A percentile compares a stretch with the other conserved stretches of the same genome.
Evolutionary conservation across 495 filamentous ascomycete species (phyloP).

Genomic region (Podospora pseudopauciseta): DNA sequence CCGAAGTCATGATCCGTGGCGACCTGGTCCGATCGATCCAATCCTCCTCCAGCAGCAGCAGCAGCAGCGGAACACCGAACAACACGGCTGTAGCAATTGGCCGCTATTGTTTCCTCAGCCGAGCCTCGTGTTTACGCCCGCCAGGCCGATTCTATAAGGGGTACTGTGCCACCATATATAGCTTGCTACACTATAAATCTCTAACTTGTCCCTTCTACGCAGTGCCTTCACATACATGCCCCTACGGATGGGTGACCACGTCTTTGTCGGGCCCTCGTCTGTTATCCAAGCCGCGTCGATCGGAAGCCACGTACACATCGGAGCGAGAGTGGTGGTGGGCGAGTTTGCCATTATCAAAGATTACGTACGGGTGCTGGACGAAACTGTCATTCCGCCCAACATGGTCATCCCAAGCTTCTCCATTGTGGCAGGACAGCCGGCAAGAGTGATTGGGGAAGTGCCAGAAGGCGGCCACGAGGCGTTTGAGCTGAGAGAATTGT

Average conservation of each 20-base stretch:
- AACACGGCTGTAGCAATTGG: conserved; percentile 81
- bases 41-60: conserved; percentile 32
- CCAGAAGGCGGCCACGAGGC: conserved; percentile 68
- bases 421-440: conserved; percentile 79
- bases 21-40: conserved; percentile 66
- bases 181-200: not conserved
- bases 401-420: conserved; percentile 90
- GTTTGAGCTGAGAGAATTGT: conserved; percentile 55
- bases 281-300: conserved; percentile 75
- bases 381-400: conserved; percentile 72
- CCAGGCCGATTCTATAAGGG: conserved; percentile 70
- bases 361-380: conserved; percentile 77
- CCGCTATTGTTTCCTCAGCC: conserved; percentile 79
- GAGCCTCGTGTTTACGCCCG: conserved; percentile 68
- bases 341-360: conserved; percentile 90
- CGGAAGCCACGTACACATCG: conserved; percentile 80
- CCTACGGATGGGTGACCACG: conserved; percentile 87
- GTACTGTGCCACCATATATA: conserved; percentile 29
- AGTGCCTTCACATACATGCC: conserved; percentile 70
- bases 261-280: conserved; percentile 72
- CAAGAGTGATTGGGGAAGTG: conserved; percentile 77
- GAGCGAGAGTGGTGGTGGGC: conserved; percentile 66
- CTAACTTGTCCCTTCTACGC: not conserved
- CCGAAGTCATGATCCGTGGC: conserved; percentile 86
- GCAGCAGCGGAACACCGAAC: conserved; percentile 34